phyloP scores from a whole-genome alignment of 805 yeast species.

The Saturnispora gosingensis region DNA sequence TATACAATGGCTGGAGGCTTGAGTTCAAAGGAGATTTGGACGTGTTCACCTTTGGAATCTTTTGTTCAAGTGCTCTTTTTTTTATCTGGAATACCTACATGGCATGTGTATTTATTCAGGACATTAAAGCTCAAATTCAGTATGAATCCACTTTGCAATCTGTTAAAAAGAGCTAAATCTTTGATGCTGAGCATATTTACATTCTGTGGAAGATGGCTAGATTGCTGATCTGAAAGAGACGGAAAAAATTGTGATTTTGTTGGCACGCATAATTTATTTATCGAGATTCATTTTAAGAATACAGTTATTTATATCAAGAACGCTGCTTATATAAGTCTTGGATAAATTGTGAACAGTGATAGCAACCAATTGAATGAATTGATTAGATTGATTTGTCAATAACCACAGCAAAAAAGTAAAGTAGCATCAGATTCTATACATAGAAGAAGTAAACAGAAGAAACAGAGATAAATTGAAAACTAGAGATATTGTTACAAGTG shows the following conservation, averaged over 20 bases:
- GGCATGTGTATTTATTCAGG: conserved; percentile 16
- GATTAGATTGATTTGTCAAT: neutral
- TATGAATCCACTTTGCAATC: neutral
- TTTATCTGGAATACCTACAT: conserved; percentile 21
- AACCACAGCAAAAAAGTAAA: neutral
- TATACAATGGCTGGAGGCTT: conserved; percentile 62
- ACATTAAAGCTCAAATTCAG: conserved; percentile 7
- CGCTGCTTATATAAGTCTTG: neutral
- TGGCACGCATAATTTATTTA: neutral
- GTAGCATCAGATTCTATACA: too few species aligned
- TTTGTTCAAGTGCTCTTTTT: conserved; percentile 19
- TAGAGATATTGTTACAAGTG: neutral
- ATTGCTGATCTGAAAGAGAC: neutral
- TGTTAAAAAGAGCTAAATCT: neutral
- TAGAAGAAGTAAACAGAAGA: neutral
- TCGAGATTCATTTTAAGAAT: neutral
- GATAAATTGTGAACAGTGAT: neutral
- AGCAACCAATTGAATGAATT: neutral
- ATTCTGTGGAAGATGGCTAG: neutral
- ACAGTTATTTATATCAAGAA: neutral
- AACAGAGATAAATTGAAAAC: neutral
- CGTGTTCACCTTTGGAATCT: conserved; percentile 19
- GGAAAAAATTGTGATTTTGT: neutral
- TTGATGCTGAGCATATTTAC: neutral
- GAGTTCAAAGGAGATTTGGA: conserved; percentile 64